phyloP scores from a whole-genome alignment of 2,329 filamentous ascomycete species.

The Xylariales sp. region DNA sequence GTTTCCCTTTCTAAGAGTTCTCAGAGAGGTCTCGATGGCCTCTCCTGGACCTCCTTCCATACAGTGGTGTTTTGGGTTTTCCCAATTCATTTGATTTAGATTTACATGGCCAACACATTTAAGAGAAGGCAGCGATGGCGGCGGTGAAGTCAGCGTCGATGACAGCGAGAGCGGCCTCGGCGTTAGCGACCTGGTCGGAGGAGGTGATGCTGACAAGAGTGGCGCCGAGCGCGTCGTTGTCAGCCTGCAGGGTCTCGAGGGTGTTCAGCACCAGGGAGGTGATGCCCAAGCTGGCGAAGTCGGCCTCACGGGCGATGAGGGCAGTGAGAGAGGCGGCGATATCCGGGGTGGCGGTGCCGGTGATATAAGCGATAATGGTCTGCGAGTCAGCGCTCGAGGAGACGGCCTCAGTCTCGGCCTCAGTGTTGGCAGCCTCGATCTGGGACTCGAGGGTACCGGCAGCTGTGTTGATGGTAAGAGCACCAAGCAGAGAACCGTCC shows the following conservation, averaged over 20 bases:
- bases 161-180: not conserved
- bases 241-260: slow-evolving; percentile 1
- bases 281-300: slow-evolving; percentile 2
- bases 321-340: slow-evolving; percentile 3
- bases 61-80: too few species aligned
- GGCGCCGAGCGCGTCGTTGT: slow-evolving; percentile 4
- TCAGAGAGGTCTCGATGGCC: too few species aligned
- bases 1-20: too few species aligned
- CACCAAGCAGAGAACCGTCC: slow-evolving; percentile 3
- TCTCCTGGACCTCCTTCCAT: too few species aligned
- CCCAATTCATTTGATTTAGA: too few species aligned
- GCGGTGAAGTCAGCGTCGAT: slow-evolving; percentile 4
- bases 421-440: slow-evolving; percentile 3
- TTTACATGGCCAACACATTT: too few species aligned
- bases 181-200: slow-evolving; percentile 2
- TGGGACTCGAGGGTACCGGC: not conserved
- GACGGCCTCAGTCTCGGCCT: slow-evolving; percentile 1
- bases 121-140: slow-evolving; percentile 6
- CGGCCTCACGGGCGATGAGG: slow-evolving; percentile 4
- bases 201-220: slow-evolving; percentile 1
- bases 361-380: slow-evolving; percentile 3
- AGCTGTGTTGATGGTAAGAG: not conserved
- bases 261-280: not conserved
- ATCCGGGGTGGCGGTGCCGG: slow-evolving; percentile 2
- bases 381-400: slow-evolving; percentile 5